Conservation (phyloP, 495 filamentous ascomycete species). For the Cercophora sp. region DNA sequence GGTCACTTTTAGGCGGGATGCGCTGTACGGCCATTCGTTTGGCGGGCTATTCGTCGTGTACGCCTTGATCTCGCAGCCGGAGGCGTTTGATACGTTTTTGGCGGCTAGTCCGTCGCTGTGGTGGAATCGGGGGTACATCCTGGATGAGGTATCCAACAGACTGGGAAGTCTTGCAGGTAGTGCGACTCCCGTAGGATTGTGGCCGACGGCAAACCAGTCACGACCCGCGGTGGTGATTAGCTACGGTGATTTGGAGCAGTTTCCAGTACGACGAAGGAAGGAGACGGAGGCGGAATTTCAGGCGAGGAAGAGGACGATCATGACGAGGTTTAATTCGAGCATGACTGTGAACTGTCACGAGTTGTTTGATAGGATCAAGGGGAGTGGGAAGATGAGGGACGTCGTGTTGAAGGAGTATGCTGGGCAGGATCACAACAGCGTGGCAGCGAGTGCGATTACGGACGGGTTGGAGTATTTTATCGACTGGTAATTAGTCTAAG, state of each 20-base stretch:
- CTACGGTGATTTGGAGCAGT: conserved; percentile 20
- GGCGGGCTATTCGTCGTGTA: conserved; percentile 19
- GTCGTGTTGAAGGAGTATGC: conserved; percentile 21
- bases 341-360: conserved; percentile 20
- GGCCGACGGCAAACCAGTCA: not conserved
- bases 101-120: conserved; percentile 14
- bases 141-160: conserved; percentile 13
- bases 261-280: conserved; percentile 14
- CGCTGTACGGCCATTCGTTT: conserved; percentile 21
- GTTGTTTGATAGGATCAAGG: conserved; percentile 15
- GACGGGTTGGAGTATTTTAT: conserved; percentile 27
- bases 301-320: conserved; percentile 6
- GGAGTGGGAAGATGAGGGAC: conserved; percentile 18
- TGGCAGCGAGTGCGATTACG: conserved; percentile 19
- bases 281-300: conserved; percentile 21
- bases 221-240: conserved; percentile 16
- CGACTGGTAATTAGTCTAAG: too few relatives aligned
- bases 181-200: not conserved
- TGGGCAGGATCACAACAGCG: conserved; percentile 21
- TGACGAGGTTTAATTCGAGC: not conserved
- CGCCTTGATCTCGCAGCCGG: conserved; percentile 13
- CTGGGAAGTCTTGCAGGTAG: conserved; percentile 8
- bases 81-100: conserved; percentile 19
- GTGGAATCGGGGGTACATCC: conserved; percentile 10
- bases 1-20: conserved; percentile 18